phyloP scores from a whole-genome alignment of 768 basidiomycete species.

The Russula griseocarnosa region DNA sequence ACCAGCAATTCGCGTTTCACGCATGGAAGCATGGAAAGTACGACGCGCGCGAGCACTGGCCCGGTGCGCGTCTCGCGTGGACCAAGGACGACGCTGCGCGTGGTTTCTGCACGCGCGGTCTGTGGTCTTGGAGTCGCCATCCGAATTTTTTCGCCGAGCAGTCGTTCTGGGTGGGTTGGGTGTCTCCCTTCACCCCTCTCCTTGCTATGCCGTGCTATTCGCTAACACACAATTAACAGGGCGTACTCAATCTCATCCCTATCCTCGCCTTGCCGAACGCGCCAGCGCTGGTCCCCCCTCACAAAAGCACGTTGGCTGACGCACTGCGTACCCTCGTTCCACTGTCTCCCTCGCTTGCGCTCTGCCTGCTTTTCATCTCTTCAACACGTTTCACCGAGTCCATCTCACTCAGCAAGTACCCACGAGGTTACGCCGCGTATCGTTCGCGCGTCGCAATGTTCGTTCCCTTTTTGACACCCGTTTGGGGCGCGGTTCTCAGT shows the following conservation, averaged over 20 bases:
- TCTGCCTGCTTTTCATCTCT: constrained; percentile 68
- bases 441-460: constrained; percentile 82
- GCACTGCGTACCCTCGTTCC: constrained; percentile 35
- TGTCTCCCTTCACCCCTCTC: not conserved
- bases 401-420: constrained; percentile 74
- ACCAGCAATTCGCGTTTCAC: constrained; percentile 86
- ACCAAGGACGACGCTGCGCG: constrained; percentile 63
- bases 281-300: constrained; percentile 21
- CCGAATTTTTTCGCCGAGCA: constrained; percentile 94
- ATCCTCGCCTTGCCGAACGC: constrained; percentile 43
- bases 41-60: constrained; percentile 44
- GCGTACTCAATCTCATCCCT: constrained; percentile 66
- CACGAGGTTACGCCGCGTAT: constrained; percentile 64
- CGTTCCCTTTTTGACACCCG: constrained; percentile 44
- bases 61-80: constrained; percentile 61
- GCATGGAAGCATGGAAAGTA: constrained; percentile 58
- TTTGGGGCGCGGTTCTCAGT: constrained; percentile 42
- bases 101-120: constrained; percentile 79
- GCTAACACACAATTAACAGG: constrained; percentile 37
- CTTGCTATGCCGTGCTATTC: not conserved
- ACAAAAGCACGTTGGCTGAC: constrained; percentile 28
- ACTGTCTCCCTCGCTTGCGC: constrained; percentile 53
- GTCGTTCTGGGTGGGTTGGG: constrained; percentile 61
- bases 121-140: constrained; percentile 86
- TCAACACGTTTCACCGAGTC: constrained; percentile 80